phyloP scores from a whole-genome alignment of 148 eudicot species.

The Euryodendron excelsum region DNA sequence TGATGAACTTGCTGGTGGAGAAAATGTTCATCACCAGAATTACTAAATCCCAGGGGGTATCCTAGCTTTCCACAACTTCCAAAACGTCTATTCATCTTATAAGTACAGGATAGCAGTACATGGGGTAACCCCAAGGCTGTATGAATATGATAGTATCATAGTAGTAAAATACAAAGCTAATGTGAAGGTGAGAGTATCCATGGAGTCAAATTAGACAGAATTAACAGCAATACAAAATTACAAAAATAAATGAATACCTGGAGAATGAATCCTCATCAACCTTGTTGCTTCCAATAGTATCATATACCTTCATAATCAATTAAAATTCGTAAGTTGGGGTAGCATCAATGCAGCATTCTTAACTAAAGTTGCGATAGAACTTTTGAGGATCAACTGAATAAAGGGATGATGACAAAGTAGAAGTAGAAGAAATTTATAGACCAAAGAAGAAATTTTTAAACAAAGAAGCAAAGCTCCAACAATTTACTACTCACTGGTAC shows the following conservation, averaged over 20 bases:
- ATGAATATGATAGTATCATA: not conserved
- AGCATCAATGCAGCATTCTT: slow-evolving; percentile 1
- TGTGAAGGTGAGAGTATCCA: not conserved
- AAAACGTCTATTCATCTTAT: not conserved
- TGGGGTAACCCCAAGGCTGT: not conserved
- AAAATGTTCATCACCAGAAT: not conserved
- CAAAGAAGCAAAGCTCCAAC: slow-evolving; percentile 4
- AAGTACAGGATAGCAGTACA: not conserved
- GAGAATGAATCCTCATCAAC: slow-evolving; percentile 56
- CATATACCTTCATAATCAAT: slow-evolving; percentile 61
- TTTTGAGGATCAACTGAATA: not conserved
- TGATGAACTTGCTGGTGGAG: not conserved
- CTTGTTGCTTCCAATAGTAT: slow-evolving; percentile 66
- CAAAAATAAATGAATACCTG: slow-evolving; percentile 42
- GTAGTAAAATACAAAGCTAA: too few relatives aligned
- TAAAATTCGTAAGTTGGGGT: slow-evolving; percentile 9
- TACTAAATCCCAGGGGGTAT: not conserved
- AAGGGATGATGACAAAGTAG: not conserved
- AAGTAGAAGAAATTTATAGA: not conserved
- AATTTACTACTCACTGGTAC: slow-evolving; percentile 71
- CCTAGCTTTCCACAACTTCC: not conserved
- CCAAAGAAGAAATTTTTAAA: not conserved
- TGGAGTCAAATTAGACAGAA: not conserved
- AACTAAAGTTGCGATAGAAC: not conserved
- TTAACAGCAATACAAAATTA: not conserved